Evolutionary conservation across 164 flowering plant species (phyloP), one percentile per base, ranked within the genome.

Genomic region (grape (Vitis vinifera)): DNA sequence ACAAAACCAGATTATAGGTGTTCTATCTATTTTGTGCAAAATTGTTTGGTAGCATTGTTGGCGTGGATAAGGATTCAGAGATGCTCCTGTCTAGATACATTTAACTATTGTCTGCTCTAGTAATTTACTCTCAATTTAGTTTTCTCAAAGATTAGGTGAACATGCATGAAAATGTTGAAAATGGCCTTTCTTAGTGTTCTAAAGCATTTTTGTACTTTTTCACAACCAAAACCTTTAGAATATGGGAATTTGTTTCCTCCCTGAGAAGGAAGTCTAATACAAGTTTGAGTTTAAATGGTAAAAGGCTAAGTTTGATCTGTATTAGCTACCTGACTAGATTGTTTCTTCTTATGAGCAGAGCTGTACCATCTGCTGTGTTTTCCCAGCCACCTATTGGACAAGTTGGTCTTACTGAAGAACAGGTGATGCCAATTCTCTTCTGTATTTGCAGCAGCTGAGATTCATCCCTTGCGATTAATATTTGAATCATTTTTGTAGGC

Each of bases 381-480:
- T 91, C 97, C 16, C 97, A 95, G 84, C 99, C 99, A 67, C 98
- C 97, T 50, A 88, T 89, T 79, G 97, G 95, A 56, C 89, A 85
- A 84, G 97, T 96, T 81, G 99, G 98, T 73, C 93, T 93, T 57
- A 82, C 90, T 59, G 98, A 96, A 83, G 97, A 93, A 78, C 92
- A 96, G 97, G 99, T 90, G 58, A 75, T 13, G 16, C 10, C 4
- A 62, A 65, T 62, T 60, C n/a, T 67, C 55, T 51, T 16, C 48
- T 12, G 52, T 51, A 9, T 70, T 31, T 37, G 58, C 65, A 48
- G 48, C 55, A 55, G 11, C 62, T 58, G 61, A 62, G 53, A 59
- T n/a, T 67, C 51, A 8, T 19, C 50, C 67, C 37, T 23, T 48
- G 13, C 27, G 27, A 56, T 64, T 65, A 17, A 67, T 5, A 9